Evolutionary conservation across 331 rosid species (phyloP), one percentile per base, ranked within the genome.

Genomic region (Spiraea crenata): DNA sequence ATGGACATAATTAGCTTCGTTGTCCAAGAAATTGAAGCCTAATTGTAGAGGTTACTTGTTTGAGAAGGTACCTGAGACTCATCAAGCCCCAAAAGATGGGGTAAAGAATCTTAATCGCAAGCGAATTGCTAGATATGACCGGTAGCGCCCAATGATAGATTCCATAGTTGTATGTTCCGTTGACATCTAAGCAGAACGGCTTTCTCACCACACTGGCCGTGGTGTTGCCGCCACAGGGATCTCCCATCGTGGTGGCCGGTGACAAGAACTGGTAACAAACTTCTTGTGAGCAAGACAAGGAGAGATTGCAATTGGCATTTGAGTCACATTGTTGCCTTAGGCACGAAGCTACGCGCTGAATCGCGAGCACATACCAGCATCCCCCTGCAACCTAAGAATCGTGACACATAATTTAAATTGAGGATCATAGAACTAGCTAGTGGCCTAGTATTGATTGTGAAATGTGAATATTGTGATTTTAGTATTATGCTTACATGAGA

Each of bases 31-130:
- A 35, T 9, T 39, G 37, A 54, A 9, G 45, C 57, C 1, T 34
- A 34, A 14, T 20, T 14, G 2, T 4, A 1, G 7, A 41, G 39
- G 3, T 55, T 20, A 51, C 44, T 49, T 37, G 65, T 55, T 40
- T 40, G 37, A 4, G 3, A 74, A 79, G n/a, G 61, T 84, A 93
- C 99, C 99, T 86, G 74, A 93, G 99, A 57, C 95, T 82, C 95
- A 93, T 87, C 81, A 93, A 78, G 52, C 99, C 99, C 99, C 99
- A 93, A 75, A 91, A 93, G 38, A 93, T 93, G 75, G 99, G 97
- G 75, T 93, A 93, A 10, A 93, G 96, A 79, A 91, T 87, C 90
- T 93, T 93, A 40, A 93, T 92, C 34, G 92, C 78, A 41, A 89
- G 46, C 0, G 99, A 93, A 55, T 93, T 87, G 82, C 99, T 91